phyloP scores from a whole-genome alignment of 352 stramenopile species.

The Globisporangium radiosum region DNA sequence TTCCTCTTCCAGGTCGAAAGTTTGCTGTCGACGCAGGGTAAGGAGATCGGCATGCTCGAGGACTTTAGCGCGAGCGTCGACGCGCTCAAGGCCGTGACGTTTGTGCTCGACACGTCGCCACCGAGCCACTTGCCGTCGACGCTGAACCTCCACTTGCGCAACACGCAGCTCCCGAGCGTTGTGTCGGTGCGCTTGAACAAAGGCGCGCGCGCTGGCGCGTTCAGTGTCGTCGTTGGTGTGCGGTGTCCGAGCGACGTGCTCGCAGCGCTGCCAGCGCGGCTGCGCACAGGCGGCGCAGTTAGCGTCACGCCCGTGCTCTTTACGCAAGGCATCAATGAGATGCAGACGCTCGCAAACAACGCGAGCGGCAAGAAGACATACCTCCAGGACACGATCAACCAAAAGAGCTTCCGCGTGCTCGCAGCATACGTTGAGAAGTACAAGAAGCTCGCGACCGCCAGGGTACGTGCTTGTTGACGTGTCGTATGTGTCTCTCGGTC shows the following conservation, averaged over 20 bases:
- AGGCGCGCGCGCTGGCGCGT: slow-evolving; percentile 30
- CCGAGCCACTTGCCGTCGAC: slow-evolving; percentile 56
- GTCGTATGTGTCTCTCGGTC: background rate
- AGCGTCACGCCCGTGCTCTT: slow-evolving; percentile 58
- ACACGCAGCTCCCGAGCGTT: slow-evolving; percentile 58
- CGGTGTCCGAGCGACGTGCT: slow-evolving; percentile 38
- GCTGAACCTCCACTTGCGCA: slow-evolving; percentile 74
- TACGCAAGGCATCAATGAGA: slow-evolving; percentile 78
- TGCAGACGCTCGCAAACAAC: slow-evolving; percentile 76
- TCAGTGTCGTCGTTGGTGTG: slow-evolving; percentile 50
- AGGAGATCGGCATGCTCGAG: slow-evolving; percentile 95
- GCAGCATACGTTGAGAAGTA: slow-evolving; percentile 59
- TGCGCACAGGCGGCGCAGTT: slow-evolving; percentile 46
- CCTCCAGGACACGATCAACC: slow-evolving; percentile 71
- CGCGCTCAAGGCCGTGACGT: slow-evolving; percentile 60
- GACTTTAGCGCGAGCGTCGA: slow-evolving; percentile 80
- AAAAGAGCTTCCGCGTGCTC: slow-evolving; percentile 56
- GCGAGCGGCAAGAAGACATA: slow-evolving; percentile 59
- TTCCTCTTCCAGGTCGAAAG: slow-evolving; percentile 90
- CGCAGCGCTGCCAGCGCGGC: slow-evolving; percentile 30
- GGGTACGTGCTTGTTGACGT: slow-evolving; percentile 14
- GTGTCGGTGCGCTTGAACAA: slow-evolving; percentile 66
- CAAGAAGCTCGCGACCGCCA: slow-evolving; percentile 34
- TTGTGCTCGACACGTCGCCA: slow-evolving; percentile 62
- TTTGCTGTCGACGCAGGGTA: slow-evolving; percentile 91